A percentile compares a stretch with the other conserved stretches of the same genome.
phyloP scores from a whole-genome alignment of 352 stramenopile genomes.

The Pythium aristosporum region DNA sequence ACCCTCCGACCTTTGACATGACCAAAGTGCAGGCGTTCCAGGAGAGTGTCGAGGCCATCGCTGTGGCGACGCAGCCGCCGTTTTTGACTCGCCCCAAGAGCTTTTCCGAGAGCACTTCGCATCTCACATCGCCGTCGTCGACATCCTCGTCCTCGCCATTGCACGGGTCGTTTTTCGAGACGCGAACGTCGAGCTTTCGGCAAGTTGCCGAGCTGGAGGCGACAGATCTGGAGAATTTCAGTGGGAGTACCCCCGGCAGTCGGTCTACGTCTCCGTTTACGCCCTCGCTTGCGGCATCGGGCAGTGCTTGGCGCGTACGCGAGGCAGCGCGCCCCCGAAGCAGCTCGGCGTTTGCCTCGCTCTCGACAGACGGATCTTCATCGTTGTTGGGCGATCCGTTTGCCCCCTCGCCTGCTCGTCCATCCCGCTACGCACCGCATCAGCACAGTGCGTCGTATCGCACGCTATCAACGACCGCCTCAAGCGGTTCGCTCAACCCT shows the following conservation, averaged over 20 bases:
- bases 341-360: conserved; percentile 24
- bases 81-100: conserved; percentile 44
- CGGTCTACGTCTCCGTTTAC: conserved; percentile 33
- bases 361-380: conserved; percentile 3
- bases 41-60: conserved; percentile 36
- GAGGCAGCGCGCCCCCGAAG: conserved; percentile 23
- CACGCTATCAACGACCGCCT: not conserved
- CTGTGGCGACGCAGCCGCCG: not conserved
- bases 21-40: conserved; percentile 68
- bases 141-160: conserved; percentile 66
- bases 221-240: not conserved
- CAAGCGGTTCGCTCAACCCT: not conserved
- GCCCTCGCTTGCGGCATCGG: not conserved
- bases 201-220: conserved; percentile 6
- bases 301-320: conserved; percentile 20
- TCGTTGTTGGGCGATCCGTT: conserved; percentile 10
- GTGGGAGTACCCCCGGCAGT: not conserved
- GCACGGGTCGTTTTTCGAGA: conserved; percentile 57
- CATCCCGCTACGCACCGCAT: not conserved
- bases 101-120: conserved; percentile 61
- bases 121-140: conserved; percentile 60
- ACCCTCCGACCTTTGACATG: conserved; percentile 54
- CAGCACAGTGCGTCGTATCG: conserved; percentile 15
- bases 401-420: conserved; percentile 3
- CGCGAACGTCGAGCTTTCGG: conserved; percentile 3